Base-by-base conservation (phyloP, 1,139 yeast species). In the Candida labiduridarum region DNA sequence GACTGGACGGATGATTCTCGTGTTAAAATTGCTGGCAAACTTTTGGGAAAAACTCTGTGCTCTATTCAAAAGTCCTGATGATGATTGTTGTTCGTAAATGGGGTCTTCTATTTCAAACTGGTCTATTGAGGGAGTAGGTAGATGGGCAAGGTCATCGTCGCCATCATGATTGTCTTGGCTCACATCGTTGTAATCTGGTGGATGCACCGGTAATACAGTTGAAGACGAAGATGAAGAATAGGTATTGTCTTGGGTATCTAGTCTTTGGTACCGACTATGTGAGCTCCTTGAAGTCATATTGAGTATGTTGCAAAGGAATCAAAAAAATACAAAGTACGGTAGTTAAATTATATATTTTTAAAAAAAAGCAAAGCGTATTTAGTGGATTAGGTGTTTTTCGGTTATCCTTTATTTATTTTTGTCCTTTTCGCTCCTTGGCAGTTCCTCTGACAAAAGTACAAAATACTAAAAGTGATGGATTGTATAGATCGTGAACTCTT, bases 1-100 rank as follows among this genome's bases (percentile, higher is more conserved):
- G 4, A 85, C 79, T 0, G 90, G 90, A 34, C 68, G 63, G 27
- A 83, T 73, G 12, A 86, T 66, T 34, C 73, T 64, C 41, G 66
- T 63, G 53, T 71, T 79, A 60, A 84, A 68, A 49, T 72, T 72
- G 53, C 51, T 64, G 25, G 74, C 72, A 44, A 72, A 53, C 45
- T 64, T 69, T 56, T 67, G 67, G 18, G 78, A 68, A 41, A 65
- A 56, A 8, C 63, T 48, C 10, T 68, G 62, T 1, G 77, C 74
- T 47, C 76, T 56, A 9, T 54, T 51, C 6, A 73, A 52, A 29
- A 72, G 59, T 2, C 69, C 63, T 22, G 38, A 11, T 42, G 29
- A 4, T 15, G 42, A 31, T 12, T 15, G 18, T 14, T 58, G 62
- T 39, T 59, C 65, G 33, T 57, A 58, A 31, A 52, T 48, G 18